Evolutionary conservation across 2,329 filamentous ascomycete species (phyloP).

Genomic region (Microsporum canis): DNA sequence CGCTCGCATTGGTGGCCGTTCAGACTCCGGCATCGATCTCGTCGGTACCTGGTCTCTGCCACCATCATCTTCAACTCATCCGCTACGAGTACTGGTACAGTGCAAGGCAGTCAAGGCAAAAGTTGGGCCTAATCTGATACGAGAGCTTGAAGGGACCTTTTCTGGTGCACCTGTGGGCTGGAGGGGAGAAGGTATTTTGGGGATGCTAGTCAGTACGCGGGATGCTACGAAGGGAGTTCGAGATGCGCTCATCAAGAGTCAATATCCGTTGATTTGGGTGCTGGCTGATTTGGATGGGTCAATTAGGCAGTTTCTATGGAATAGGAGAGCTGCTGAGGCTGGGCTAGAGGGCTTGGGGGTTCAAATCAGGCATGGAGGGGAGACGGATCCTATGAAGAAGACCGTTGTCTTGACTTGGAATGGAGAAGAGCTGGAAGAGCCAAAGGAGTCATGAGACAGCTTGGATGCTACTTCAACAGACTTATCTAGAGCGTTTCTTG

Average conservation of each 20-base stretch:
- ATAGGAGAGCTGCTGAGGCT: constrained; percentile 28
- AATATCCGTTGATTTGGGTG: constrained; percentile 58
- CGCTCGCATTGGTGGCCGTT: constrained; percentile 35
- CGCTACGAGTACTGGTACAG: constrained; percentile 35
- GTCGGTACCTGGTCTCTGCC: constrained; percentile 37
- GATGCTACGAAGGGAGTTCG: constrained; percentile 68
- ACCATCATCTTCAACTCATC: constrained; percentile 19
- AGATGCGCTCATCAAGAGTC: constrained; percentile 56
- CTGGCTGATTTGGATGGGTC: constrained; percentile 30
- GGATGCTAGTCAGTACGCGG: constrained; percentile 56
- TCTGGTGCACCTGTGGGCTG: constrained; percentile 61
- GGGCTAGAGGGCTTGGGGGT: constrained; percentile 31
- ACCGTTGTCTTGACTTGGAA: constrained; percentile 28
- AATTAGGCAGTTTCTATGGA: constrained; percentile 37
- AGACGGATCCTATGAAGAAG: constrained; percentile 15
- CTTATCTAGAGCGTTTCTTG: not conserved
- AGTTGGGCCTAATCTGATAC: constrained; percentile 34
- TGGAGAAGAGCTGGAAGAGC: constrained; percentile 21
- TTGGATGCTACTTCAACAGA: not conserved
- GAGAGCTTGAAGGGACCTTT: constrained; percentile 54
- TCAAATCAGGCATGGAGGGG: constrained; percentile 24
- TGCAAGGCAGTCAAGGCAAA: constrained; percentile 37
- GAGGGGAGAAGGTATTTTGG: constrained; percentile 55
- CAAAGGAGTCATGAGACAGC: not conserved
- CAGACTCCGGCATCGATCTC: constrained; percentile 38